Evolutionary conservation across 2,329 filamentous ascomycete species (phyloP).

Genomic region (Sporothrix mexicana): DNA sequence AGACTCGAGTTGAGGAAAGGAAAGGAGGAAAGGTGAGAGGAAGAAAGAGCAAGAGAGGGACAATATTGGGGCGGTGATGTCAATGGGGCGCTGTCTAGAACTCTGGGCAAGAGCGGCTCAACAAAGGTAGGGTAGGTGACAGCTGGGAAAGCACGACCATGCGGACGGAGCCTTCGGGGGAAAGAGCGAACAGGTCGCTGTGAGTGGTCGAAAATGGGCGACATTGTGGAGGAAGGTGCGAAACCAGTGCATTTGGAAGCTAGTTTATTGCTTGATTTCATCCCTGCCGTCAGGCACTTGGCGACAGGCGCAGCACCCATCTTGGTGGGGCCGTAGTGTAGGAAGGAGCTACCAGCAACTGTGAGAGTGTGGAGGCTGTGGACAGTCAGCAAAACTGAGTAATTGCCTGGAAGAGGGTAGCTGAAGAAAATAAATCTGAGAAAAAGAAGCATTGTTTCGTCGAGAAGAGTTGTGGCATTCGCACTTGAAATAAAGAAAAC

Average conservation of each 20-base stretch:
- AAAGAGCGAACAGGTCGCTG: neutral
- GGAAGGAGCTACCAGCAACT: neutral
- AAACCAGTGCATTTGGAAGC: neutral
- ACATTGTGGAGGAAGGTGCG: neutral
- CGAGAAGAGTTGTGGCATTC: neutral
- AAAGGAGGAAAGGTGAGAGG: neutral
- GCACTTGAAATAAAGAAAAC: neutral
- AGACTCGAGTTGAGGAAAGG: neutral
- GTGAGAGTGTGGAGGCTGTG: neutral
- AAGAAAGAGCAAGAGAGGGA: neutral
- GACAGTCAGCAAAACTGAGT: slow-evolving; percentile 18
- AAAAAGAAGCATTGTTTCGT: neutral
- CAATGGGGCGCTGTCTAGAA: slow-evolving; percentile 11
- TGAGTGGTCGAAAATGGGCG: neutral
- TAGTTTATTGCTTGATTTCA: slow-evolving; percentile 16
- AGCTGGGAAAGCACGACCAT: slow-evolving; percentile 2
- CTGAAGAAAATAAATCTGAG: neutral
- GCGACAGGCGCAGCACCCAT: slow-evolving; percentile 11
- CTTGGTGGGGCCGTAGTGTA: neutral
- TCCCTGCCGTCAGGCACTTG: slow-evolving; percentile 12
- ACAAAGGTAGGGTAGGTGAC: slow-evolving; percentile 25
- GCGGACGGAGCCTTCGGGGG: slow-evolving; percentile 9
- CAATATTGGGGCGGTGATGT: slow-evolving; percentile 18
- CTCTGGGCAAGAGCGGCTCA: neutral
- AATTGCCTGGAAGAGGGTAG: neutral